Percentiles rank a stretch among this genome's conserved stretches.
These are phyloP conservation scores for Dictyophora rubrovolvata DNA, from an alignment of 768 basidiomycete genomes.

Conservation along the genomic window DNA sequence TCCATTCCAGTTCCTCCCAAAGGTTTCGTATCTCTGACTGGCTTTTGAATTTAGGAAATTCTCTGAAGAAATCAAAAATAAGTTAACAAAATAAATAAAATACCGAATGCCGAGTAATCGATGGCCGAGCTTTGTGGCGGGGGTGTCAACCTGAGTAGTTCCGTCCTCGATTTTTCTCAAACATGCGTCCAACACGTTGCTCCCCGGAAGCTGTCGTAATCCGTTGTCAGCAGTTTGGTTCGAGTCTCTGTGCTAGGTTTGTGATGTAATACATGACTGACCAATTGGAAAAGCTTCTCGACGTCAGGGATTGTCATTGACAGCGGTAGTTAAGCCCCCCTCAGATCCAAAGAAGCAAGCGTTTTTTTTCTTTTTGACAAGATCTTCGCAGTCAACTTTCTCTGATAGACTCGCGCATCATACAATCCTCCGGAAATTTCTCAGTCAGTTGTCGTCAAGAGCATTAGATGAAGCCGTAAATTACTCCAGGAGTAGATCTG, in stretches of 20 bases:
- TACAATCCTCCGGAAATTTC: not conserved
- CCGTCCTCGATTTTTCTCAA: not conserved
- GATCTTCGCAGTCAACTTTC: too few species aligned
- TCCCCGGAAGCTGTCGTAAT: not conserved
- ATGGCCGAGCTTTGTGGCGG: not conserved
- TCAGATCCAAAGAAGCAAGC: too few species aligned
- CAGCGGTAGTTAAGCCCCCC: too few species aligned
- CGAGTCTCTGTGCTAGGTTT: not conserved
- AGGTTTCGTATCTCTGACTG: too few species aligned
- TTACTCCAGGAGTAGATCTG: not conserved
- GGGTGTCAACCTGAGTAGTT: not conserved
- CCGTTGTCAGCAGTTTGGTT: not conserved
- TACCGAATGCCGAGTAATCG: not conserved
- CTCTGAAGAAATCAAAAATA: too few species aligned
- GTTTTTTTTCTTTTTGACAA: too few species aligned
- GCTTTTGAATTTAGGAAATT: too few species aligned
- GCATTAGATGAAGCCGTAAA: not conserved
- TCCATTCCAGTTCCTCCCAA: too few species aligned
- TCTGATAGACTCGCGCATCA: too few species aligned
- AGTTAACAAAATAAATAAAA: not conserved
- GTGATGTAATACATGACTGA: not conserved
- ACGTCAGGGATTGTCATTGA: too few species aligned
- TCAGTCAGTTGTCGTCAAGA: not conserved
- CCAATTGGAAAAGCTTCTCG: not conserved
- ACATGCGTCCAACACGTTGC: slow-evolving; percentile 10